phyloP scores from a whole-genome alignment of 2,329 filamentous ascomycete genomes.

The Dryadomyces quercivorus region DNA sequence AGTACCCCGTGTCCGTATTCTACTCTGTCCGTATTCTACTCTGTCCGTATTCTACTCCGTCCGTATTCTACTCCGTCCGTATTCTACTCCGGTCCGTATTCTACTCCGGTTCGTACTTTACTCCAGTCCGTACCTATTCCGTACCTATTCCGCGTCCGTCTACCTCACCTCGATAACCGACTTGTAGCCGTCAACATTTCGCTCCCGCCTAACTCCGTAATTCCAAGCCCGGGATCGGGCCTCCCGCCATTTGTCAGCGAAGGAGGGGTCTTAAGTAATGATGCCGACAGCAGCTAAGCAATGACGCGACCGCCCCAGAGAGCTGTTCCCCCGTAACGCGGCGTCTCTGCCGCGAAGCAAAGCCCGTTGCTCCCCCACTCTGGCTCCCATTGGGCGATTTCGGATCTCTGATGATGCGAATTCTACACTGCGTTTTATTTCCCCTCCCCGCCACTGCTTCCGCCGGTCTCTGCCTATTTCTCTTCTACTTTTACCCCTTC shows the following conservation, averaged over 20 bases:
- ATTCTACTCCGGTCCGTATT: too few relatives aligned
- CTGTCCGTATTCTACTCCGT: too few relatives aligned
- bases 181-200: too few relatives aligned
- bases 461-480: not conserved
- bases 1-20: too few relatives aligned
- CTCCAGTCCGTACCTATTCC: too few relatives aligned
- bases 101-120: too few relatives aligned
- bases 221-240: not conserved
- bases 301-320: slow-evolving; percentile 1
- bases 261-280: not conserved
- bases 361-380: not conserved
- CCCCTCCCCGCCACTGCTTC: not conserved
- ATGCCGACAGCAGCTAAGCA: not conserved
- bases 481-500: not conserved
- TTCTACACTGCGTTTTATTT: not conserved
- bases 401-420: slow-evolving; percentile 11
- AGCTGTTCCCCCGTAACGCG: not conserved
- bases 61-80: too few relatives aligned
- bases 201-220: not conserved
- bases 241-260: slow-evolving; percentile 1
- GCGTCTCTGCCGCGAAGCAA: too few relatives aligned
- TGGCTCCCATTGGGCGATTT: slow-evolving; percentile 1
- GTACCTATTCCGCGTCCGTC: too few relatives aligned
- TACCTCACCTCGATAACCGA: too few relatives aligned
- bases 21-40: too few relatives aligned